phyloP scores from a whole-genome alignment of 768 basidiomycete species.

The Kockovaella imperatae region DNA sequence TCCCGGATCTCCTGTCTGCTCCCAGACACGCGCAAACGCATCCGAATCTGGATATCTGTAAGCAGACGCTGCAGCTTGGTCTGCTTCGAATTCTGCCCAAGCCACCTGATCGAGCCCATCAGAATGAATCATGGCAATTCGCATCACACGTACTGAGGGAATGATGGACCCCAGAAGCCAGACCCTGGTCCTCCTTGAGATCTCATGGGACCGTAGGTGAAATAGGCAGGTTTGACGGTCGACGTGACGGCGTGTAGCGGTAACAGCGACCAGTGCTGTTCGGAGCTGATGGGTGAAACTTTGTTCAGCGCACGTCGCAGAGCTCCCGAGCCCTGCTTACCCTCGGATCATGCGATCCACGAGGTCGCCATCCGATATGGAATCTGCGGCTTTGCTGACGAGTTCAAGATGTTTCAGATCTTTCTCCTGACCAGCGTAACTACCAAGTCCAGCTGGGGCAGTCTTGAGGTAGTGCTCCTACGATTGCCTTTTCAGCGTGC shows the following conservation, averaged over 20 bases:
- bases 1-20: constrained; percentile 83
- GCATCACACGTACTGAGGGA: constrained; percentile 80
- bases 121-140: background rate
- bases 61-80: constrained; percentile 70
- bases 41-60: constrained; percentile 83
- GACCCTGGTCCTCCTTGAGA: constrained; percentile 10
- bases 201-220: constrained; percentile 58
- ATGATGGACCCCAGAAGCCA: constrained; percentile 47
- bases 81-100: constrained; percentile 95
- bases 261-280: constrained; percentile 94
- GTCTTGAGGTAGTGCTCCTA: constrained; percentile 94
- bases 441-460: constrained; percentile 57
- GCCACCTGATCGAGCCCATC: constrained; percentile 58
- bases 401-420: constrained; percentile 65
- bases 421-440: constrained; percentile 55
- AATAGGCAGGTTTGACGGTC: constrained; percentile 76
- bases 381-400: constrained; percentile 79
- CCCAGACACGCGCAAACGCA: constrained; percentile 89
- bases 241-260: constrained; percentile 88
- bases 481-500: background rate
- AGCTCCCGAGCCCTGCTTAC: constrained; percentile 47
- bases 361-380: constrained; percentile 89
- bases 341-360: constrained; percentile 90
- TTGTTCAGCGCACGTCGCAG: background rate
- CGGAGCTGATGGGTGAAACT: constrained; percentile 52